Percentiles rank a stretch among this genome's conserved stretches.
phyloP scores from a whole-genome alignment of 441 rosid genomes.

The Lepidium campestre region DNA sequence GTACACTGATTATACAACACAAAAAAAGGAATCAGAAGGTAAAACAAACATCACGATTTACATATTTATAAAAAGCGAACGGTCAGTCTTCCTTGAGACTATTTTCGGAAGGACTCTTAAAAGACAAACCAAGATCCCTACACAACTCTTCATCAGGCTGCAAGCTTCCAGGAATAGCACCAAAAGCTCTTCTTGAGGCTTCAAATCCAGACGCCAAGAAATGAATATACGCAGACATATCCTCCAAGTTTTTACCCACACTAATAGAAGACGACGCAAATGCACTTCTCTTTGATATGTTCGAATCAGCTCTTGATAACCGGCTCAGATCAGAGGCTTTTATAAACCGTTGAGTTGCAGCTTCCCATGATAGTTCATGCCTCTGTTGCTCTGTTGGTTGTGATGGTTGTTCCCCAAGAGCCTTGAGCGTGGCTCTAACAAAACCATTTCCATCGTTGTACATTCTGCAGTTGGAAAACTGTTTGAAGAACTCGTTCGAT shows the following conservation, averaged over 20 bases:
- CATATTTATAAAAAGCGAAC: not conserved
- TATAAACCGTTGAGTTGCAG: constrained; percentile 82
- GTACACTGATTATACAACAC: not conserved
- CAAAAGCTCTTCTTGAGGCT: constrained; percentile 66
- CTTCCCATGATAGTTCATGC: constrained; percentile 81
- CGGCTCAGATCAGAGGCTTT: constrained; percentile 46
- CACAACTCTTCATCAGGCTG: constrained; percentile 74
- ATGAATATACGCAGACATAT: constrained; percentile 76
- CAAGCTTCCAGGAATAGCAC: constrained; percentile 88
- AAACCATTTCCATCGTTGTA: constrained; percentile 50
- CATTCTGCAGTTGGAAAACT: constrained; percentile 71
- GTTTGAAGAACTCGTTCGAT: constrained; percentile 91
- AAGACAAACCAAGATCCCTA: constrained; percentile 70
- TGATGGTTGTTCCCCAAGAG: constrained; percentile 64
- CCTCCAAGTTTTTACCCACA: constrained; percentile 47
- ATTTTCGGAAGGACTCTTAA: constrained; percentile 14
- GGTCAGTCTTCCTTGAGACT: constrained; percentile 13
- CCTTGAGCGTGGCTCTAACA: constrained; percentile 46
- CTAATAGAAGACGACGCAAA: constrained; percentile 57
- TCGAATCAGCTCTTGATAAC: constrained; percentile 24
- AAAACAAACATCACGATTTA: not conserved
- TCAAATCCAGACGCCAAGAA: constrained; percentile 67
- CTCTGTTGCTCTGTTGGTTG: constrained; percentile 59
- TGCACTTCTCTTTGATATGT: constrained; percentile 17
- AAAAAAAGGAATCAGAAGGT: not conserved